Evolutionary conservation across 768 basidiomycete species (phyloP).

Genomic region (Tulasnella sp.): DNA sequence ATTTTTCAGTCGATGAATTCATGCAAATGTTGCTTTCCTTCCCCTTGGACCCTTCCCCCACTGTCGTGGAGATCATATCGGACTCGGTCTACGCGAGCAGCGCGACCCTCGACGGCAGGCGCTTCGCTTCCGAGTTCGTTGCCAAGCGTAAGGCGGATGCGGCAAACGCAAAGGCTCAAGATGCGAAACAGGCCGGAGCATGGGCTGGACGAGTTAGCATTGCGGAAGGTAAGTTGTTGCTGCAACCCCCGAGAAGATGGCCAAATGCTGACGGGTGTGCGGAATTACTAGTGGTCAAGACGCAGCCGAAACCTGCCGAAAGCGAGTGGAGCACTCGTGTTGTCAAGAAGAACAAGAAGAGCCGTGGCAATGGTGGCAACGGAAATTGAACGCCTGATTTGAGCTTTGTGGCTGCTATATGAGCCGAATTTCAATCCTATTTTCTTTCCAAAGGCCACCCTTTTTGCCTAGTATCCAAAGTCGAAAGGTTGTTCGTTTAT

Average conservation of each 20-base stretch:
- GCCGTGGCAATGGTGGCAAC: constrained; percentile 39
- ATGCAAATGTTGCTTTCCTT: constrained; percentile 92
- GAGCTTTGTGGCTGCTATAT: background rate
- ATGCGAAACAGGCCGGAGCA: constrained; percentile 26
- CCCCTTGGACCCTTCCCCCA: constrained; percentile 78
- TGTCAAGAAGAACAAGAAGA: constrained; percentile 88
- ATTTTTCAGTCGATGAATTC: constrained; percentile 78
- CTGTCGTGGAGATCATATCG: constrained; percentile 83
- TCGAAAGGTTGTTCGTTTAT: background rate
- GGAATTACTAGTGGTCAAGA: constrained; percentile 60
- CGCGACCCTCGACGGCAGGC: constrained; percentile 87
- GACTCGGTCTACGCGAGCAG: constrained; percentile 93
- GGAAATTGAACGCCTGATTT: background rate
- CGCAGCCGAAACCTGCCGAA: constrained; percentile 64
- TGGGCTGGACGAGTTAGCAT: constrained; percentile 41
- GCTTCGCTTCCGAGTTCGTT: constrained; percentile 90
- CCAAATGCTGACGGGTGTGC: background rate
- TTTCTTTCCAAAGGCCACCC: background rate
- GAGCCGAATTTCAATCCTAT: background rate
- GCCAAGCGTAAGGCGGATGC: constrained; percentile 80
- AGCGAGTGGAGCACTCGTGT: constrained; percentile 86
- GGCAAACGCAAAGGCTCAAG: constrained; percentile 42
- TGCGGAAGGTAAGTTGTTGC: constrained; percentile 45
- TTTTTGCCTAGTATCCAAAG: background rate
- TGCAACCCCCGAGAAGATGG: background rate